phyloP scores from a whole-genome alignment of 2,329 filamentous ascomycete species.

The Penicillium sclerotiorum region DNA sequence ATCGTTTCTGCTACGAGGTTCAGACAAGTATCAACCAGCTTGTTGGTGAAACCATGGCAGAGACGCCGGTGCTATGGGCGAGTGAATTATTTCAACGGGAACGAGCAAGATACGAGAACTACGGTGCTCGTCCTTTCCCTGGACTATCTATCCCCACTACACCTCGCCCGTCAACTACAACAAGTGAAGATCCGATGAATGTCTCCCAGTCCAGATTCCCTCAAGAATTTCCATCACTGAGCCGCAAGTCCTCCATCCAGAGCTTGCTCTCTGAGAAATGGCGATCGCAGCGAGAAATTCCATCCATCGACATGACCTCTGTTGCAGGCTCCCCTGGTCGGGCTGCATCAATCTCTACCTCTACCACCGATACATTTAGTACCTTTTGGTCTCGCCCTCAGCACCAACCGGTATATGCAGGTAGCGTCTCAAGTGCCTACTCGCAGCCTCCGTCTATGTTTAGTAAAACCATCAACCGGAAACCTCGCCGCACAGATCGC shows the following conservation, averaged over 20 bases:
- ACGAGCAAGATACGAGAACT: constrained; percentile 45
- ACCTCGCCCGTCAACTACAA: constrained; percentile 46
- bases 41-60: constrained; percentile 78
- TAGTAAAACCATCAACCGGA: constrained; percentile 39
- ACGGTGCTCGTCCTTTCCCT: constrained; percentile 39
- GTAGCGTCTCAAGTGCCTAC: constrained; percentile 61
- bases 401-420: constrained; percentile 65
- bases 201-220: constrained; percentile 33
- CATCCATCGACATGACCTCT: constrained; percentile 63
- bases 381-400: constrained; percentile 92
- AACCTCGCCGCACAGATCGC: constrained; percentile 37
- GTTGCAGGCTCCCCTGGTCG: constrained; percentile 60
- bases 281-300: constrained; percentile 59
- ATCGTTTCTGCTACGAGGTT: constrained; percentile 88
- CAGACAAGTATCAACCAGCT: constrained; percentile 83
- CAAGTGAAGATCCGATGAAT: constrained; percentile 46
- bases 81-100: constrained; percentile 86
- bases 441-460: constrained; percentile 48
- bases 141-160: constrained; percentile 49
- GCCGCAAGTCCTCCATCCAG: constrained; percentile 66
- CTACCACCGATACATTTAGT: constrained; percentile 65
- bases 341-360: constrained; percentile 71
- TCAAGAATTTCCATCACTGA: constrained; percentile 39
- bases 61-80: constrained; percentile 88
- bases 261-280: constrained; percentile 71